phyloP scores from a whole-genome alignment of 2,329 filamentous ascomycete genomes.

The Pyricularia sp. region DNA sequence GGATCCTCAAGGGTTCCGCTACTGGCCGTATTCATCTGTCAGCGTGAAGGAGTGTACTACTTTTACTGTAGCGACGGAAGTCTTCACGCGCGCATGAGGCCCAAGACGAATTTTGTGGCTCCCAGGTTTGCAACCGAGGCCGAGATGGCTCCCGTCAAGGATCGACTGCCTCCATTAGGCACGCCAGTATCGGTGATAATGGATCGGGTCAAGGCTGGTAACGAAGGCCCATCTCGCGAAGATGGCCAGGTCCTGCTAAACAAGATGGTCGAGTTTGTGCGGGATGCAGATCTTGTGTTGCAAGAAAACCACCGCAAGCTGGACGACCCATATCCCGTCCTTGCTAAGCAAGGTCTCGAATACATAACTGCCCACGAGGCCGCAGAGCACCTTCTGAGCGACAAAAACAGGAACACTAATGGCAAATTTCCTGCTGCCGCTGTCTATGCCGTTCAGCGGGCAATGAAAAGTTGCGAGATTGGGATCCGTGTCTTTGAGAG shows the following conservation, averaged over 20 bases:
- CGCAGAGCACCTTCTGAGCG: background rate
- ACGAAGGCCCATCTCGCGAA: slow-evolving; percentile 25
- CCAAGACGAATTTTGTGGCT: slow-evolving; percentile 36
- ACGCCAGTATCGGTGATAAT: slow-evolving; percentile 19
- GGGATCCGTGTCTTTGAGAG: slow-evolving; percentile 43
- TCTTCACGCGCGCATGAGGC: slow-evolving; percentile 32
- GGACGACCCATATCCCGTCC: slow-evolving; percentile 32
- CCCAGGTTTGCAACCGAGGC: slow-evolving; percentile 27
- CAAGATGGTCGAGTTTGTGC: slow-evolving; percentile 33
- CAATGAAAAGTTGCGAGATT: slow-evolving; percentile 45
- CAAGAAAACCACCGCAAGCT: slow-evolving; percentile 34
- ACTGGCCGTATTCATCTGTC: slow-evolving; percentile 40
- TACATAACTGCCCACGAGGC: slow-evolving; percentile 2
- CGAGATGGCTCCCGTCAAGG: slow-evolving; percentile 28
- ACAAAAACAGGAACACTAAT: slow-evolving; percentile 6
- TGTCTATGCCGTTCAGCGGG: slow-evolving; percentile 58
- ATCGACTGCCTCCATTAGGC: slow-evolving; percentile 20
- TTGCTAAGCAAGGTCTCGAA: slow-evolving; percentile 6
- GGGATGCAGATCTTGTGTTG: slow-evolving; percentile 29
- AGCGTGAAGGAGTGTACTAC: slow-evolving; percentile 35
- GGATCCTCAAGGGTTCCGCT: slow-evolving; percentile 24
- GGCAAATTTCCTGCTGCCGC: slow-evolving; percentile 30
- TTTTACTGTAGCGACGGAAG: slow-evolving; percentile 41
- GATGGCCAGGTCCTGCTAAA: slow-evolving; percentile 28
- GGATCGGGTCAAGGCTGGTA: slow-evolving; percentile 15